Evolutionary conservation across 2,329 filamentous ascomycete genomes (phyloP).

Genomic region (Aschersonia sp.): DNA sequence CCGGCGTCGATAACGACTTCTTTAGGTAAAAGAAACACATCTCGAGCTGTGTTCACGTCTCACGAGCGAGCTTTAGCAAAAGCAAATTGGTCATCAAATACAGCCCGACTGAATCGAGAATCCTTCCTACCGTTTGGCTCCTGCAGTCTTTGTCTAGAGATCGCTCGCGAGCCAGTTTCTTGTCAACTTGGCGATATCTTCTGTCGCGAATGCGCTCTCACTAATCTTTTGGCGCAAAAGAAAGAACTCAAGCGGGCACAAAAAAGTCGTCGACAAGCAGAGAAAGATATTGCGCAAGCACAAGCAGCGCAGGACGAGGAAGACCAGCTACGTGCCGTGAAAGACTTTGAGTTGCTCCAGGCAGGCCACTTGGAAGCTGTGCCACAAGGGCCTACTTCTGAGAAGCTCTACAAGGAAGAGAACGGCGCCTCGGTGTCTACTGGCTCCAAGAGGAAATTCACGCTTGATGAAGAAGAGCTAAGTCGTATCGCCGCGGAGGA

Average conservation of each 20-base stretch:
- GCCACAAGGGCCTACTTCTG: constrained; percentile 14
- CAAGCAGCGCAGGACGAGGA: constrained; percentile 51
- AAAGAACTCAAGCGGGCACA: constrained; percentile 79
- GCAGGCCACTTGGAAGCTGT: constrained; percentile 41
- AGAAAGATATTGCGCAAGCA: constrained; percentile 47
- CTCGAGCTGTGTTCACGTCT: constrained; percentile 82
- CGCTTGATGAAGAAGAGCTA: constrained; percentile 61
- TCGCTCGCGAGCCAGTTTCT: constrained; percentile 68
- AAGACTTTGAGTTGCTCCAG: constrained; percentile 75
- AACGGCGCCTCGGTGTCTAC: constrained; percentile 3
- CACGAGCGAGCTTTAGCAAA: constrained; percentile 78
- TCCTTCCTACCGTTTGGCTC: constrained; percentile 85
- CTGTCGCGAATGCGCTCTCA: constrained; percentile 85
- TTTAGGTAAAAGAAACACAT: constrained; percentile 73
- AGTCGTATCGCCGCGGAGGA: constrained; percentile 56
- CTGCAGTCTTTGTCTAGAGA: constrained; percentile 74
- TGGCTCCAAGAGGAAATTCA: constrained; percentile 55
- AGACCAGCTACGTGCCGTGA: constrained; percentile 52
- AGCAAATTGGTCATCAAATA: constrained; percentile 65
- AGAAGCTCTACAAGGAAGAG: background rate
- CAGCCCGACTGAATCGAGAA: constrained; percentile 75
- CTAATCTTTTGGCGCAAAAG: constrained; percentile 79
- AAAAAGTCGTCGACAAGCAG: constrained; percentile 45
- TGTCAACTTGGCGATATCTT: constrained; percentile 81
- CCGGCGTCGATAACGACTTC: background rate